Evolutionary conservation across 75 land plant genomes (phyloP).

Genomic region (Adiantum capillusveneris): DNA sequence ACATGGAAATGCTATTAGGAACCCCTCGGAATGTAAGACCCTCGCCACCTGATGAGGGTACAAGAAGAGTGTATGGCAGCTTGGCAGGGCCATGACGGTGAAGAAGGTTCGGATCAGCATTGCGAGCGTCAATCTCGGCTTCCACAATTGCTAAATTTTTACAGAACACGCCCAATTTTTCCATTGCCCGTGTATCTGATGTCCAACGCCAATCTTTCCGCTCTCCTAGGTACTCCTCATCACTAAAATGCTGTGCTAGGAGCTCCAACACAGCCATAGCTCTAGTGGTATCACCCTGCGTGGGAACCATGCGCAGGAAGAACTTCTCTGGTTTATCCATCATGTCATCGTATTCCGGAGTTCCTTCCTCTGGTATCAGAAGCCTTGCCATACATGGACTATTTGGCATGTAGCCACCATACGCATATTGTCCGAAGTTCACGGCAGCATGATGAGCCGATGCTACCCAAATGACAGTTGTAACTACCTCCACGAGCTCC

Average conservation of each 20-base stretch:
- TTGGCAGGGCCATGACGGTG: conserved; percentile 46
- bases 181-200: conserved; percentile 14
- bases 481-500: conserved; percentile 30
- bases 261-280: conserved; percentile 54
- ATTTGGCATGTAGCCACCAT: conserved; percentile 52
- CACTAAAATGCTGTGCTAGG: conserved; percentile 50
- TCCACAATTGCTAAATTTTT: conserved; percentile 24
- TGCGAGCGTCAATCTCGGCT: conserved; percentile 25
- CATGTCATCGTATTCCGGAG: conserved; percentile 23
- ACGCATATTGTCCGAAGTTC: conserved; percentile 69
- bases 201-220: conserved; percentile 24
- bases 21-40: conserved; percentile 74
- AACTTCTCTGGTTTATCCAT: conserved; percentile 26
- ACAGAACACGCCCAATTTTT: conserved; percentile 26
- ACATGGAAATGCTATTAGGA: conserved; percentile 78
- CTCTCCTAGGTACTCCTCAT: conserved; percentile 75
- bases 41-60: conserved; percentile 31
- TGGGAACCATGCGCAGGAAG: conserved; percentile 34
- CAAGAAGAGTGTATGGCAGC: conserved; percentile 59
- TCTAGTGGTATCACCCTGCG: conserved; percentile 32
- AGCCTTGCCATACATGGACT: conserved; percentile 4
- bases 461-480: conserved; percentile 56
- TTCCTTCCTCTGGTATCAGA: conserved; percentile 10
- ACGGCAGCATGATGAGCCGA: conserved; percentile 70
- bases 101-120: conserved; percentile 17